These are phyloP conservation scores for Crucibulum laeve DNA, from an alignment of 768 basidiomycete genomes.

Conservation along the genomic window DNA sequence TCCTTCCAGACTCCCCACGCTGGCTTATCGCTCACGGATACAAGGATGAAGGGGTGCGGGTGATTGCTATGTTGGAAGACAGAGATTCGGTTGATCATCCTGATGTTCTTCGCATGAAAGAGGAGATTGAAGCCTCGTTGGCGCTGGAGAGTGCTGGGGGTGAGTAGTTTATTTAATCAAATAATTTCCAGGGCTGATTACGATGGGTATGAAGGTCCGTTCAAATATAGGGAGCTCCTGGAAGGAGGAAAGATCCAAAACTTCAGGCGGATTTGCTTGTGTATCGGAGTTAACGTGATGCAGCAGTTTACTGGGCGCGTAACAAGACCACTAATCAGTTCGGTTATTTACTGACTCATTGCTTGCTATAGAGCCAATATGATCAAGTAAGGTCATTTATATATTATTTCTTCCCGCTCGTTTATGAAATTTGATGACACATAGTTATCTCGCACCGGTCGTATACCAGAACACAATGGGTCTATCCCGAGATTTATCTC, in stretches of 20 bases:
- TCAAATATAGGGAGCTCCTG: constrained; percentile 27
- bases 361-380: constrained; percentile 24
- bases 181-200: neutral
- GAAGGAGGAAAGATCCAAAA: constrained; percentile 32
- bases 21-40: constrained; percentile 36
- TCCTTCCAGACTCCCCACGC: constrained; percentile 33
- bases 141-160: constrained; percentile 33
- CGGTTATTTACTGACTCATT: neutral
- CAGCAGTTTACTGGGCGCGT: constrained; percentile 38
- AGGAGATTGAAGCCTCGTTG: constrained; percentile 32
- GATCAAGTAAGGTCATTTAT: constrained; percentile 36
- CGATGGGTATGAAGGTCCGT: constrained; percentile 21
- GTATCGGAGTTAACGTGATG: constrained; percentile 35
- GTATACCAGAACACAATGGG: constrained; percentile 40
- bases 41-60: constrained; percentile 25
- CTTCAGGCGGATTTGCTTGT: constrained; percentile 31
- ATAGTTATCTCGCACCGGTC: constrained; percentile 32
- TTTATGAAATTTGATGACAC: neutral
- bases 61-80: constrained; percentile 30
- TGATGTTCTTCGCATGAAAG: constrained; percentile 23
- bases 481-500: constrained; percentile 31
- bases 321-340: neutral
- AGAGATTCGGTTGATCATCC: constrained; percentile 24
- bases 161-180: constrained; percentile 2
- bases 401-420: neutral